Evolutionary conservation across 83 land plant genomes (phyloP), one percentile per base, ranked within the genome.

Genomic region (Picea mariana): DNA sequence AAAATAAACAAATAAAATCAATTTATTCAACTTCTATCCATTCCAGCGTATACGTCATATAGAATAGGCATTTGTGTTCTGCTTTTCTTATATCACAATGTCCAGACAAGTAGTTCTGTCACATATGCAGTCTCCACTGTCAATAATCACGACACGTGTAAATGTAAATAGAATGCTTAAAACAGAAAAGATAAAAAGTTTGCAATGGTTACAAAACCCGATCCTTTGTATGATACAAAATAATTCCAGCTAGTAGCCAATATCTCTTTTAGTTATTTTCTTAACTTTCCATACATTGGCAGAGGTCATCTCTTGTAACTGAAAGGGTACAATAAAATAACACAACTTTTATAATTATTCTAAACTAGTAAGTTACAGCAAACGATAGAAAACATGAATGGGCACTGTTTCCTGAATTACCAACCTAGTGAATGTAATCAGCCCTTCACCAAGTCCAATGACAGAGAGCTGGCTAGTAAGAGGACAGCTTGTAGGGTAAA

Each of bases 341-440:
- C 9, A 24, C 24, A 52, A 17, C 17, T 76, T 16, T 55, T 49
- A 21, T 40, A 4, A 76, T n/a, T 58, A 55, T 76, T 52, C 49
- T 26, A 66, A n/a, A 49, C 13, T 52, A 52, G 2, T 11, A 11
- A 24, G 6, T 76, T 55, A 52, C 27, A 24, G 6, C 27, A 76
- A 4, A 49, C 17, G 15, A 76, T 55, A 76, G 21, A 73, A 73
- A 73, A 42, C 77, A 47, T 73, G 77, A 24, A 73, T 44, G 1
- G 24, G 5, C 20, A 47, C 77, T 9, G 27, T 67, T 67, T 24
- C 12, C 58, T 2, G 58, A 52, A 52, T 24, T 58, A 75, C 82
- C 63, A 67, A 94, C 99, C 97, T 94, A 38, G 99, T 96, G 81
- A 98, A 98, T 20, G 99, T 98, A 72, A 98, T 94, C 38, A 98